phyloP scores from a whole-genome alignment of 805 yeast genomes.

The Naumovozyma baii region DNA sequence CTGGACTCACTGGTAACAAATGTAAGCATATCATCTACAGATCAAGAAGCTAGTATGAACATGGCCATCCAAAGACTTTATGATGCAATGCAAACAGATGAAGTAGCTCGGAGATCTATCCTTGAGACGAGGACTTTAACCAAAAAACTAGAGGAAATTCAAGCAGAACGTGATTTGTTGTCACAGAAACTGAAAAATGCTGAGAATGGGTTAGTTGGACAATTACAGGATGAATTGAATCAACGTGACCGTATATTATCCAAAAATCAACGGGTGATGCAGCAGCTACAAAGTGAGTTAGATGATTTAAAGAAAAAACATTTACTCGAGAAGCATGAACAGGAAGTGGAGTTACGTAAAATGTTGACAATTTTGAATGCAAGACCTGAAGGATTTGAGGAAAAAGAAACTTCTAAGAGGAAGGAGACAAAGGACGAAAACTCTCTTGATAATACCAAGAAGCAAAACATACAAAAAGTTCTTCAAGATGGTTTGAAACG shows the following conservation, averaged over 20 bases:
- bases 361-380: constrained; percentile 54
- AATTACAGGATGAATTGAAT: constrained; percentile 51
- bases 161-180: constrained; percentile 54
- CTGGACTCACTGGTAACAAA: constrained; percentile 66
- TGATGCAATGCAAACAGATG: constrained; percentile 78
- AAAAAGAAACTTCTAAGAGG: constrained; percentile 3
- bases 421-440: constrained; percentile 2
- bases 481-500: constrained; percentile 29
- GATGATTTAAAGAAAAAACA: constrained; percentile 55
- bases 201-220: constrained; percentile 69
- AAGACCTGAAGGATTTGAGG: constrained; percentile 23
- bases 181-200: constrained; percentile 62
- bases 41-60: constrained; percentile 59
- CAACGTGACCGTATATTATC: constrained; percentile 61
- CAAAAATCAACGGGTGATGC: constrained; percentile 55
- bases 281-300: constrained; percentile 52
- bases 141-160: constrained; percentile 38
- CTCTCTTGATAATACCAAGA: constrained; percentile 22
- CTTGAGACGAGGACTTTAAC: constrained; percentile 49
- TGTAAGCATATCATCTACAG: constrained; percentile 41
- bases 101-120: constrained; percentile 70
- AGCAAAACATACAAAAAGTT: constrained; percentile 21
- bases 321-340: constrained; percentile 59
- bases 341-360: constrained; percentile 68
- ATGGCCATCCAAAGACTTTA: constrained; percentile 71